Base-by-base conservation (phyloP, 768 basidiomycete species). In the Tephrocybe rancida region DNA sequence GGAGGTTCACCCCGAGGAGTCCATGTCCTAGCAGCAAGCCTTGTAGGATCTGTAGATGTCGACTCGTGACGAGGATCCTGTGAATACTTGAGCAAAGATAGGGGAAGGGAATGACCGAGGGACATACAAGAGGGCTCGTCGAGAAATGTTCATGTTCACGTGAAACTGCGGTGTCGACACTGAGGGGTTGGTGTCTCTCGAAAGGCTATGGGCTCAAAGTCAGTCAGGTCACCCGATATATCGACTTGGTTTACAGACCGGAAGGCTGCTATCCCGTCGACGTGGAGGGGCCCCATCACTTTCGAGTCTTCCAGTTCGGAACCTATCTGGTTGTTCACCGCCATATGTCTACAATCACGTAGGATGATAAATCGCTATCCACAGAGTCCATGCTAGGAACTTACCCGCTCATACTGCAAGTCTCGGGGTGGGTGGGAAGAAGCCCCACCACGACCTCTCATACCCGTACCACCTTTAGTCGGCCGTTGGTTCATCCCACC, bases 401-500 rank as follows among this genome's bases (percentile, higher is more conserved):
- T 24, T 55, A 68, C 69, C 50, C 68, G 51, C 21, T 69, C 70
- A 50, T 67, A 67, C 7, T 46, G 44, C 14, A 48, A 38, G 46
- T 66, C 64, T 53, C 66, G 68, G 1, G 60, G 53, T 21, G 56
- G 35, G 16, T 37, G 35, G n/a, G 35, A 32, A 32, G 30, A 16
- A 4, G 35, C 8, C 35, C 7, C 35, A 32, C 64, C 64, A 39
- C 59, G 46, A 13, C 64, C 60, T 42, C 55, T 58, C 44, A 48
- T 43, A 29, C 48, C 54, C 22, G 61, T 19, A 21, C 46, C 26
- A 13, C 52, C 49, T 52, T 55, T 50, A 5, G 21, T 18, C 11
- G 38, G 44, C 16, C 51, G 50, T 19, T 42, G 49, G 32, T 50
- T 54, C 7, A 16, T 47, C 18, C 32, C 50, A 34, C 54, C 50